Percentiles rank a stretch among this genome's conserved stretches.
Evolutionary conservation across 2,329 filamentous ascomycete genomes (phyloP).

Genomic region (Dactylellina cionopaga): DNA sequence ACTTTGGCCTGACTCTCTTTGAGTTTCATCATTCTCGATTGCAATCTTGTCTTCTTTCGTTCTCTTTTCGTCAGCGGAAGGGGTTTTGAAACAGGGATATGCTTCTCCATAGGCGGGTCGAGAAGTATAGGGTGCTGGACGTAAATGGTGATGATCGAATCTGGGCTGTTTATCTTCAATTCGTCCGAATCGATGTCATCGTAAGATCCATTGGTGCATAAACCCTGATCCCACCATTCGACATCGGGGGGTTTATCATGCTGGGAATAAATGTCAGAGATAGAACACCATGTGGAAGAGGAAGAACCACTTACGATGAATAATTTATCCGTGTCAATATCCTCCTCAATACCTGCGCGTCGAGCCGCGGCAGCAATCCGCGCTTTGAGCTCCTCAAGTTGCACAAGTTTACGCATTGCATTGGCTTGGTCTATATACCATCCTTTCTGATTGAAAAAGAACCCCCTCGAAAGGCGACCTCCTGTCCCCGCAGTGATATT

Average conservation of each 20-base stretch:
- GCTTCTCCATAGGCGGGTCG: conserved; percentile 89
- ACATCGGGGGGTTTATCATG: conserved; percentile 80
- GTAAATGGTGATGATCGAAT: conserved; percentile 88
- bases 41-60: conserved; percentile 87
- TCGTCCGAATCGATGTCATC: conserved; percentile 73
- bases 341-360: conserved; percentile 93
- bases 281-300: neutral
- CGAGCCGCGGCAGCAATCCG: conserved; percentile 86
- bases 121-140: conserved; percentile 92
- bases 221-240: conserved; percentile 97
- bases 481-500: conserved; percentile 69
- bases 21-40: conserved; percentile 88
- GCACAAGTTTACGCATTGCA: conserved; percentile 84
- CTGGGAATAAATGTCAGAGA: conserved; percentile 34
- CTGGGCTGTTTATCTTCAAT: conserved; percentile 78
- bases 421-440: conserved; percentile 97
- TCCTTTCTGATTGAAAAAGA: conserved; percentile 93
- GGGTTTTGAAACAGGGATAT: conserved; percentile 79
- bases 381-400: conserved; percentile 93
- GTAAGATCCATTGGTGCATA: conserved; percentile 80
- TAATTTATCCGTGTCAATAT: conserved; percentile 85
- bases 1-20: conserved; percentile 98
- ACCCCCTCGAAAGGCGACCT: conserved; percentile 72
- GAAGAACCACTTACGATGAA: conserved; percentile 70
- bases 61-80: conserved; percentile 93